Evolutionary conservation across 2,329 filamentous ascomycete genomes (phyloP).

Genomic region (Microdochium trichocladiopsis): DNA sequence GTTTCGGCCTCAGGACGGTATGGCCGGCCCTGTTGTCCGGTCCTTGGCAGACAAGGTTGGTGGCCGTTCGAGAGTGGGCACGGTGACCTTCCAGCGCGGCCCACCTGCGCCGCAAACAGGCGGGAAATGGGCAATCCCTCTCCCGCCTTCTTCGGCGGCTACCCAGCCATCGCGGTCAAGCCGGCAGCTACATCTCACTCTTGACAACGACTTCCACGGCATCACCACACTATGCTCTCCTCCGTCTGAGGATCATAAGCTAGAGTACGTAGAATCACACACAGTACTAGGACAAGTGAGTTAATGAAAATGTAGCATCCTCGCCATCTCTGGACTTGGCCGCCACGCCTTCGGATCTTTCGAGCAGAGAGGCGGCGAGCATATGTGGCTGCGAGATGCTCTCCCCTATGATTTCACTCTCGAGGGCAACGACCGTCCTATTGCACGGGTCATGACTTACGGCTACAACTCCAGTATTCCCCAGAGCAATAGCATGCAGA

Average conservation of each 20-base stretch:
- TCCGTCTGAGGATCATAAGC: background rate
- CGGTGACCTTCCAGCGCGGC: no score
- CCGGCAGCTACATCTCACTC: background rate
- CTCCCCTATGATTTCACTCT: constrained; percentile 6
- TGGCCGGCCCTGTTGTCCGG: background rate
- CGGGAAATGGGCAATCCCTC: background rate
- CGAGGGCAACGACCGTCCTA: background rate
- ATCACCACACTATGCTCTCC: background rate
- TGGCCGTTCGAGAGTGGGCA: background rate
- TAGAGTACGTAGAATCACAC: background rate
- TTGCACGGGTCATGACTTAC: no score
- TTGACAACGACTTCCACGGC: background rate
- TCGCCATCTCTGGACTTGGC: background rate
- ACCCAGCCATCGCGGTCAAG: background rate
- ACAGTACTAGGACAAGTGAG: background rate
- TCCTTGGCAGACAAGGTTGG: background rate
- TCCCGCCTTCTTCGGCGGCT: background rate
- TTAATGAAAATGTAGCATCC: background rate
- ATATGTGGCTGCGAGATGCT: background rate
- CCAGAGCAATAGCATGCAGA: no score
- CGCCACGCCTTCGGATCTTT: background rate
- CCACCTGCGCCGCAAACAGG: background rate
- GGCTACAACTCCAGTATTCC: no score
- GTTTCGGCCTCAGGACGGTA: background rate
- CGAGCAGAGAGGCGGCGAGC: background rate